Base-by-base conservation (phyloP, 495 filamentous ascomycete species). In the Aspergillus taichungensis region DNA sequence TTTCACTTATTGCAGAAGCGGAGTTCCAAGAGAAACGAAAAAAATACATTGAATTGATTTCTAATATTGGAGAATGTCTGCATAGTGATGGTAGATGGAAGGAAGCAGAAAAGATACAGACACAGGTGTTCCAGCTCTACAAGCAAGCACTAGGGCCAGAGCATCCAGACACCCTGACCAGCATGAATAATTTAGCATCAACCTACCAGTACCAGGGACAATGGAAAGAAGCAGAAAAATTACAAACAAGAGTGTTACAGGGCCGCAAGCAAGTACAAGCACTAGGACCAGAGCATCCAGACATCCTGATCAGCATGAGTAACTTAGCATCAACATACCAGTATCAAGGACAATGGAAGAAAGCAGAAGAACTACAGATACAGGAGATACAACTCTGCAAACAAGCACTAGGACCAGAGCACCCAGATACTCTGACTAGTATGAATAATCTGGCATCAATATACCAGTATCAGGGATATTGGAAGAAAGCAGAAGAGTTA, bases 131-230 rank as follows among this genome's bases (percentile, higher is more conserved):
- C 8, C 45, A 57, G 44, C 11, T n/a, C 40, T 37, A 34, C 28
- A 49, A 59, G 40, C 59, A 34, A 48, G 45, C 59, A 24, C 47
- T 70, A 4, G 66, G 71, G 3, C 34, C 27, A 12, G 57, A 66
- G 30, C 63, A 76, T 59, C 64, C 60, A 13, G 0, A 51, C 30
- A 72, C 69, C 11, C 57, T 77, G 27, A 51, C 40, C 0, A 66
- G 58, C 42, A 60, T 69, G 49, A 51, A 53, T 40, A 53, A 57
- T 30, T 49, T 70, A 13, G 66, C 47, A 9, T 37, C 40, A 3
- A 35, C 52, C 13, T 50, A 58, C 5, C 3, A 36, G 13, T 11
- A 41, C 13, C 56, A 60, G 39, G 45, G 40, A 13, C 60, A 57
- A 37, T 66, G 58, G 24, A 34, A 50, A 29, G 63, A 60, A 24